Percentiles rank a stretch among this genome's conserved stretches.
Evolutionary conservation across 768 basidiomycete genomes (phyloP).

Genomic region (Chalciporus sphaerocephalus): DNA sequence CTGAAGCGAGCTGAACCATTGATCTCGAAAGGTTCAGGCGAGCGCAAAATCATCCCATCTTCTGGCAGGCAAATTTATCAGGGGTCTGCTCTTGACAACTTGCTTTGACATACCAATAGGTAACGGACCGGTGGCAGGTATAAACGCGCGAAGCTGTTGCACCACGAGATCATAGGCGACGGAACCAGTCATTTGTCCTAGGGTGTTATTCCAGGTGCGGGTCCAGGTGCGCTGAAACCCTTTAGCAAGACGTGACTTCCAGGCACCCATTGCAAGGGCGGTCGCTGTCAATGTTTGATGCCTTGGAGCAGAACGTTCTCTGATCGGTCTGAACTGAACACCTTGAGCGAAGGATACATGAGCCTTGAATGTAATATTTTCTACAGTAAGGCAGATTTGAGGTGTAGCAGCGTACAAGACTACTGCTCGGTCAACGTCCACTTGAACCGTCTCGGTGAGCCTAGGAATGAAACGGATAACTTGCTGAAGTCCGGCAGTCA

Average conservation of each 20-base stretch:
- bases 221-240: conserved; percentile 64
- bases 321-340: conserved; percentile 28
- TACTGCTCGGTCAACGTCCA: conserved; percentile 57
- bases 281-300: conserved; percentile 26
- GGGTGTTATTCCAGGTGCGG: conserved; percentile 65
- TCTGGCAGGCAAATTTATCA: conserved; percentile 21
- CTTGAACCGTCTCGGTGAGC: conserved; percentile 61
- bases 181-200: conserved; percentile 59
- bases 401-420: conserved; percentile 50
- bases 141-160: conserved; percentile 42
- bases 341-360: conserved; percentile 52
- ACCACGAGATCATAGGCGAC: conserved; percentile 49
- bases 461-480: conserved; percentile 63
- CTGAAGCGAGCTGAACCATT: conserved; percentile 51
- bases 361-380: conserved; percentile 49
- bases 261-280: conserved; percentile 51
- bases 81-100: not conserved
- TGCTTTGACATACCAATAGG: conserved; percentile 28
- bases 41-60: conserved; percentile 38
- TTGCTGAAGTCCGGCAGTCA: conserved; percentile 52
- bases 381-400: conserved; percentile 48
- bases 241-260: conserved; percentile 56
- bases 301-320: conserved; percentile 12
- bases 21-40: conserved; percentile 44
- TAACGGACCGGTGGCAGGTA: conserved; percentile 22